phyloP scores from a whole-genome alignment of 2,329 filamentous ascomycete species.

The Exophiala phaeomuriformis region DNA sequence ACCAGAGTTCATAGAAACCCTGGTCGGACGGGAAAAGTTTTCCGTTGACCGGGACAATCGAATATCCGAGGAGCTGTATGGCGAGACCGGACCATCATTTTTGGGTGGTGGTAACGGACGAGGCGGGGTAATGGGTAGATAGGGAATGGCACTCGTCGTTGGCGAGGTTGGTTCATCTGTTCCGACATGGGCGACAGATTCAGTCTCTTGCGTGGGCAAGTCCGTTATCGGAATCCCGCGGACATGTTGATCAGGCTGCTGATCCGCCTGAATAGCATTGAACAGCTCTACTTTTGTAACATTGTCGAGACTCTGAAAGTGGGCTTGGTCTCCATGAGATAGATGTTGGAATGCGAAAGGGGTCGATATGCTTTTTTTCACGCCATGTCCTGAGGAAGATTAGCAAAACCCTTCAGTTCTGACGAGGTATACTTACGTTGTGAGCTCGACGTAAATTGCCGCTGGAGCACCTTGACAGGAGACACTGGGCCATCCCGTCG shows the following conservation, averaged over 20 bases:
- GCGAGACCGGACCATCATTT: conserved; percentile 16
- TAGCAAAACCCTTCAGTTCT: not conserved
- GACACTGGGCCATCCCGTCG: conserved; percentile 7
- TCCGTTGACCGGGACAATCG: conserved; percentile 40
- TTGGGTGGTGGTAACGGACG: conserved; percentile 26
- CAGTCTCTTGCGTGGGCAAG: conserved; percentile 2
- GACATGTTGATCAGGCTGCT: conserved; percentile 43
- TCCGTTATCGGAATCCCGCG: conserved; percentile 45
- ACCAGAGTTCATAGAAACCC: conserved; percentile 12
- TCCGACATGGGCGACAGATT: conserved; percentile 1
- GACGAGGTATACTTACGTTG: conserved; percentile 11
- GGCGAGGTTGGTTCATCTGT: conserved; percentile 17
- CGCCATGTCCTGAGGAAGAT: conserved; percentile 31
- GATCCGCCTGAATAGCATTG: conserved; percentile 47
- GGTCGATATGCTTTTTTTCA: conserved; percentile 50
- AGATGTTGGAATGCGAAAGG: conserved; percentile 60
- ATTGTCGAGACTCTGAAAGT: conserved; percentile 48
- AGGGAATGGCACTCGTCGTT: conserved; percentile 30
- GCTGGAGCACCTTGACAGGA: conserved; percentile 5
- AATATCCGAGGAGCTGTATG: conserved; percentile 15
- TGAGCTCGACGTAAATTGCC: conserved; percentile 10
- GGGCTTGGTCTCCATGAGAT: conserved; percentile 51
- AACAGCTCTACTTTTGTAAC: conserved; percentile 48
- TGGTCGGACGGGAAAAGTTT: conserved; percentile 42
- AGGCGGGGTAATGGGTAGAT: conserved; percentile 29